These are phyloP conservation scores for Colletotrichum phormii DNA, from an alignment of 2,329 filamentous ascomycete genomes.

Conservation along the genomic window DNA sequence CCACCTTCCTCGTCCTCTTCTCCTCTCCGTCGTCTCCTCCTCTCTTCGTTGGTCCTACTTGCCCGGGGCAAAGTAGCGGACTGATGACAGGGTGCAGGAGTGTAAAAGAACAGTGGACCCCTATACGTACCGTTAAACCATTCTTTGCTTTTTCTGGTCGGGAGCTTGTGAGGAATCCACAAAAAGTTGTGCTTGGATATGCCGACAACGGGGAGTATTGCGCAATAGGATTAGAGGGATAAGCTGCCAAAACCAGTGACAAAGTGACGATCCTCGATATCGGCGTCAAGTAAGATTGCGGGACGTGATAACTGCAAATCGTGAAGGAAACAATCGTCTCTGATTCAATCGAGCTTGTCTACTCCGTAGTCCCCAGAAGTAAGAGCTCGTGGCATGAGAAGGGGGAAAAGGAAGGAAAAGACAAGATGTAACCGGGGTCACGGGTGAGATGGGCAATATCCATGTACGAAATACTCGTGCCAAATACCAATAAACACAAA, in stretches of 20 bases:
- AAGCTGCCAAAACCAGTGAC: constrained; percentile 19
- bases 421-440: neutral
- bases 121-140: constrained; percentile 12
- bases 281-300: constrained; percentile 8
- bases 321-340: neutral
- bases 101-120: neutral
- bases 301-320: constrained; percentile 3
- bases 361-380: too few relatives aligned
- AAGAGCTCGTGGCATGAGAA: neutral
- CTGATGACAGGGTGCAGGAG: neutral
- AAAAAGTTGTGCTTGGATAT: constrained; percentile 33
- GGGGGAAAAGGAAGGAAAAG: neutral
- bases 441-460: neutral
- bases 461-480: neutral
- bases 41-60: constrained; percentile 6
- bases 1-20: neutral
- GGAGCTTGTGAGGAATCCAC: constrained; percentile 27
- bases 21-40: constrained; percentile 4
- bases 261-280: constrained; percentile 17
- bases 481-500: neutral
- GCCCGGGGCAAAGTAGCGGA: neutral
- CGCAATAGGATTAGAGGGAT: constrained; percentile 8
- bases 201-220: constrained; percentile 32
- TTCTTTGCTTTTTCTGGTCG: constrained; percentile 22
- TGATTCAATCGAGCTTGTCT: neutral